These are phyloP conservation scores for Scleroderma bovista DNA, from an alignment of 768 basidiomycete genomes.

Conservation along the genomic window DNA sequence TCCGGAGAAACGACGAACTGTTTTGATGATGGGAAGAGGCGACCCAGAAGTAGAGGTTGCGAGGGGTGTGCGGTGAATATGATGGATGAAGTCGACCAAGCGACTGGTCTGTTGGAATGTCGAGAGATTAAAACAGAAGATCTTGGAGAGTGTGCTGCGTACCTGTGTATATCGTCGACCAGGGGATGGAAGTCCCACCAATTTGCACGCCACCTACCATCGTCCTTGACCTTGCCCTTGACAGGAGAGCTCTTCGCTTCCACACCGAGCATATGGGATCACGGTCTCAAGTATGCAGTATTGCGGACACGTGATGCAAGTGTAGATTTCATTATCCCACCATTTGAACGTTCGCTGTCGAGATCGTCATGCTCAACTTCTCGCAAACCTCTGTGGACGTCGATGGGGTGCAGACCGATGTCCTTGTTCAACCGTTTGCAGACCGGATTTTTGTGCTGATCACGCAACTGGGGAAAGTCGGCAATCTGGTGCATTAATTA, in stretches of 20 bases:
- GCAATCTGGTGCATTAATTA: slow-evolving; percentile 57
- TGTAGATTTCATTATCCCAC: background rate
- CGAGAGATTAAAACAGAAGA: no score
- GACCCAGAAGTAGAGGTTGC: slow-evolving; percentile 53
- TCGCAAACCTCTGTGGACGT: slow-evolving; percentile 47
- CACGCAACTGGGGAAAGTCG: slow-evolving; percentile 89
- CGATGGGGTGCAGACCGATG: slow-evolving; percentile 58
- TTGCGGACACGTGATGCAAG: background rate
- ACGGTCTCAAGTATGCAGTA: background rate
- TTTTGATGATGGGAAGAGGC: slow-evolving; percentile 65
- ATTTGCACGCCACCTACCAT: slow-evolving; percentile 50
- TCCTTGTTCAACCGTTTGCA: slow-evolving; percentile 71
- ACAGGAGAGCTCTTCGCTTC: slow-evolving; percentile 32
- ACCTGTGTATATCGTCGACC: slow-evolving; percentile 53
- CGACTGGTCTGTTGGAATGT: slow-evolving; percentile 46
- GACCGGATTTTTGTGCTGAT: slow-evolving; percentile 84
- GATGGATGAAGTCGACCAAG: slow-evolving; percentile 65
- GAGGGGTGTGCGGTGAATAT: slow-evolving; percentile 66
- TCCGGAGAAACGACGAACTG: slow-evolving; percentile 54
- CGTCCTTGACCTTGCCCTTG: slow-evolving; percentile 52
- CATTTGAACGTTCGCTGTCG: background rate
- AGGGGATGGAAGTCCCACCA: slow-evolving; percentile 76
- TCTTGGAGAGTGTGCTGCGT: slow-evolving; percentile 2
- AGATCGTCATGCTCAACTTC: slow-evolving; percentile 18
- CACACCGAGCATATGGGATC: slow-evolving; percentile 16